Base-by-base conservation (phyloP, 176 grass and related monocot genomes). In the Phoenix roebelenii region DNA sequence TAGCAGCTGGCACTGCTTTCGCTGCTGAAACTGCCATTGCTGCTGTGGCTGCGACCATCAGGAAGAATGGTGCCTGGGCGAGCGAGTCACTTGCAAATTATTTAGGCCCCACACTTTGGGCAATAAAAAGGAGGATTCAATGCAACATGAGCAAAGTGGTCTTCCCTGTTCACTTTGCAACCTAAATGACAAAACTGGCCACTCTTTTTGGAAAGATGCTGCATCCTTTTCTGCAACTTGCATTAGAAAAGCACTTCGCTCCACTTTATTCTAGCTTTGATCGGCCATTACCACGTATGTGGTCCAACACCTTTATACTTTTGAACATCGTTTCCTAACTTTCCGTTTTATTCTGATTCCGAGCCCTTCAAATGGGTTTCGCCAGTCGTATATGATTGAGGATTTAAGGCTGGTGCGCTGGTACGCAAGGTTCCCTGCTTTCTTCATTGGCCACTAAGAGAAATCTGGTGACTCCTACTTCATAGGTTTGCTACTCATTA, bases 61-160 rank as follows among this genome's bases (percentile, higher is more conserved):
- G 58, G 29, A 60, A 60, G 58, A 18, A 15, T 30, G 58, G 28
- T 39, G 7, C 5, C 5, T 17, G 17, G 23, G n/a, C 15, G 30
- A 16, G 58, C 17, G 35, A 44, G 35, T 44, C 58, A 35, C 58
- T 60, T 60, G 58, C 24, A 64, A 59, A 51, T 59, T 76, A 58
- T 57, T 60, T 19, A 71, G 64, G 22, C 54, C n/a, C 58, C 77
- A 48, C 24, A 0, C n/a, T 18, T 50, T 50, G 18, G 22, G 54
- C 54, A 55, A 55, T 55, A 20, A 22, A 44, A 70, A 74, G 72
- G 72, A 77, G 52, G 67, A 76, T 65, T 76, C 58, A 68, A 75
- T 67, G 57, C 63, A 69, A 59, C 71, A 10, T 55, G 65, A 81
- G 60, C 55, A 71, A 81, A 81, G 74, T 81, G 78, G 51, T 29